Percentiles rank a stretch among this genome's conserved stretches.
These are phyloP conservation scores for Tephrocybe sp. DNA, from an alignment of 768 basidiomycete genomes.

Conservation along the genomic window DNA sequence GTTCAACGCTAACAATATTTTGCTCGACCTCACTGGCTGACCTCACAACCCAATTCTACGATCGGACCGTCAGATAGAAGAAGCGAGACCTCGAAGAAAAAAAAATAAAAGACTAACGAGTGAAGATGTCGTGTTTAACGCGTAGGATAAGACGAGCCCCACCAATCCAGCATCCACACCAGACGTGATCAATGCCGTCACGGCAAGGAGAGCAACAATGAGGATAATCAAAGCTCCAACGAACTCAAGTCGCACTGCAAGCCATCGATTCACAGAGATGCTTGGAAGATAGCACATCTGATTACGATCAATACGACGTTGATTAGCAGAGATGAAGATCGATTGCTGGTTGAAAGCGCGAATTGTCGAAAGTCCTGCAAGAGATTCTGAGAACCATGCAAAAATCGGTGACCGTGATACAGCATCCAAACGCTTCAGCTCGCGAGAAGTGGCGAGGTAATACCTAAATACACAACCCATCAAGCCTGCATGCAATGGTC, in stretches of 20 bases:
- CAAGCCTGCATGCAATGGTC: background rate
- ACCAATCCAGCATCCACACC: slow-evolving; percentile 87
- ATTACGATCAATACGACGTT: slow-evolving; percentile 79
- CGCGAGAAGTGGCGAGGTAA: slow-evolving; percentile 82
- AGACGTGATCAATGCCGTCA: slow-evolving; percentile 68
- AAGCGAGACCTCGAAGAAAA: background rate
- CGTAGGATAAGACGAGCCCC: slow-evolving; percentile 83
- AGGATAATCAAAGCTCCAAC: slow-evolving; percentile 81
- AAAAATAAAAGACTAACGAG: slow-evolving; percentile 49
- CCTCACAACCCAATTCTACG: slow-evolving; percentile 59
- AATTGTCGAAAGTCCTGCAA: slow-evolving; percentile 78
- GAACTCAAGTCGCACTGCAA: slow-evolving; percentile 81
- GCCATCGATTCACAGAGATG: slow-evolving; percentile 78
- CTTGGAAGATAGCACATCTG: slow-evolving; percentile 76
- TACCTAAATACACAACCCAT: slow-evolving; percentile 48
- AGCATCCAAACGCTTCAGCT: slow-evolving; percentile 85
- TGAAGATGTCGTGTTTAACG: slow-evolving; percentile 78
- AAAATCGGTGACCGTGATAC: slow-evolving; percentile 91
- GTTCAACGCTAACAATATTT: slow-evolving; percentile 87
- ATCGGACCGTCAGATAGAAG: background rate
- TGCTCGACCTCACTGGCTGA: slow-evolving; percentile 88
- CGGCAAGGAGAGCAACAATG: slow-evolving; percentile 61
- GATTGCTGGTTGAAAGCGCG: slow-evolving; percentile 73
- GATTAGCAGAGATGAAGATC: slow-evolving; percentile 66
- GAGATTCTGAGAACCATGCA: slow-evolving; percentile 79